phyloP scores from a whole-genome alignment of 2,329 filamentous ascomycete genomes.

The Colletotrichum sp. region DNA sequence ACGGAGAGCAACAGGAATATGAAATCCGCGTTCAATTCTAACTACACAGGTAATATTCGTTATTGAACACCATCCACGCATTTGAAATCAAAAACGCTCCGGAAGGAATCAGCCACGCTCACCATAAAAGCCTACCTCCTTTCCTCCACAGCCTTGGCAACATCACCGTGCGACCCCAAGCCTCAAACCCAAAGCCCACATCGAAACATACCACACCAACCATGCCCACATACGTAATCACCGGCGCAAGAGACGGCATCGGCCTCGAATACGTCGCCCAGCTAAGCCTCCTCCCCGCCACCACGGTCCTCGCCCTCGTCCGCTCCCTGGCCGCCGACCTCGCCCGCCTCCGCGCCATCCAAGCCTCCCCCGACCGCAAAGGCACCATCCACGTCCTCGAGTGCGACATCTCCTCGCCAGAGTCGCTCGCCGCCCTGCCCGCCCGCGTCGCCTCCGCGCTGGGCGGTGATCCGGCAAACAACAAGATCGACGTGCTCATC shows the following conservation, averaged over 20 bases:
- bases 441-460: not conserved
- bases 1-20: not conserved
- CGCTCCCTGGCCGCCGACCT: conserved; percentile 28
- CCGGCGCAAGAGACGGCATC: conserved; percentile 35
- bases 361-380: not conserved
- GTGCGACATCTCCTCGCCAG: conserved; percentile 15
- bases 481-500: conserved; percentile 35
- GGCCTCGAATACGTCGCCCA: conserved; percentile 34
- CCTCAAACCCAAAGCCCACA: not conserved
- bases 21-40: not conserved
- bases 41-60: fast-evolving
- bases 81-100: not conserved
- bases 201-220: not conserved
- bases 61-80: fast-evolving
- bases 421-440: not conserved
- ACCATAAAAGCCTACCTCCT: not conserved
- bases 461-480: too few relatives aligned
- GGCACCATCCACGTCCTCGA: conserved; percentile 9
- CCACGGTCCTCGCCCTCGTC: conserved; percentile 44
- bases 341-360: not conserved
- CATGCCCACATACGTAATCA: conserved; percentile 38
- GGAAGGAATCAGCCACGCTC: not conserved
- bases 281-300: conserved; percentile 31
- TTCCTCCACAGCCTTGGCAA: not conserved
- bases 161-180: not conserved